Percentiles rank a stretch among this genome's conserved stretches.
Conservation (phyloP, 1,139 yeast species). For the Kluyveromyces marxianus region DNA sequence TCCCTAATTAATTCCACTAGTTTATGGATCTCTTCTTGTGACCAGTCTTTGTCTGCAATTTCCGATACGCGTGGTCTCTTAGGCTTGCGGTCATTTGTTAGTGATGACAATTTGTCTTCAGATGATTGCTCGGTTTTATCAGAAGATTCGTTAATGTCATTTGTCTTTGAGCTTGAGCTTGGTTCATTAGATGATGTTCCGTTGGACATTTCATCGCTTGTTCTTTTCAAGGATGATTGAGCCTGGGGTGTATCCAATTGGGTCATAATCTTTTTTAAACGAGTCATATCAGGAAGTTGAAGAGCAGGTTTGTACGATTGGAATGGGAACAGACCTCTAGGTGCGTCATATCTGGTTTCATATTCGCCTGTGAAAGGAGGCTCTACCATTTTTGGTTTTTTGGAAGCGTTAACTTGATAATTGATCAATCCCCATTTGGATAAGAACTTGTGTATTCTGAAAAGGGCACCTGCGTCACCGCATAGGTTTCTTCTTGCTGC, state of each 20-base stretch:
- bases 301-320: constrained; percentile 62
- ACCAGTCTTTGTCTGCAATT: constrained; percentile 49
- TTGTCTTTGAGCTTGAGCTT: not conserved
- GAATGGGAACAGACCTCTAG: constrained; percentile 90
- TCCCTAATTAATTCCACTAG: constrained; percentile 58
- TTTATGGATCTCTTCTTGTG: constrained; percentile 48
- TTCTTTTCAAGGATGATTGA: constrained; percentile 10
- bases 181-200: not conserved
- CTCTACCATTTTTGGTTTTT: constrained; percentile 59
- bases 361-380: constrained; percentile 70
- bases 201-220: constrained; percentile 7
- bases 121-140: too few species aligned
- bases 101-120: not conserved
- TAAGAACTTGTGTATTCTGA: constrained; percentile 83
- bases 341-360: constrained; percentile 73
- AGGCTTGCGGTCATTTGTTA: constrained; percentile 9
- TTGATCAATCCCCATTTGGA: constrained; percentile 96
- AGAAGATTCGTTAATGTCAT: too few species aligned
- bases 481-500: constrained; percentile 91
- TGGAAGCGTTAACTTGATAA: constrained; percentile 71
- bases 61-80: constrained; percentile 40
- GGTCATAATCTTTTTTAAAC: constrained; percentile 45
- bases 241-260: constrained; percentile 6
- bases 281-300: constrained; percentile 46
- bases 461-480: constrained; percentile 91